Percentiles rank a stretch among this genome's conserved stretches.
phyloP scores from a whole-genome alignment of 805 yeast genomes.

The Torulaspora indica region DNA sequence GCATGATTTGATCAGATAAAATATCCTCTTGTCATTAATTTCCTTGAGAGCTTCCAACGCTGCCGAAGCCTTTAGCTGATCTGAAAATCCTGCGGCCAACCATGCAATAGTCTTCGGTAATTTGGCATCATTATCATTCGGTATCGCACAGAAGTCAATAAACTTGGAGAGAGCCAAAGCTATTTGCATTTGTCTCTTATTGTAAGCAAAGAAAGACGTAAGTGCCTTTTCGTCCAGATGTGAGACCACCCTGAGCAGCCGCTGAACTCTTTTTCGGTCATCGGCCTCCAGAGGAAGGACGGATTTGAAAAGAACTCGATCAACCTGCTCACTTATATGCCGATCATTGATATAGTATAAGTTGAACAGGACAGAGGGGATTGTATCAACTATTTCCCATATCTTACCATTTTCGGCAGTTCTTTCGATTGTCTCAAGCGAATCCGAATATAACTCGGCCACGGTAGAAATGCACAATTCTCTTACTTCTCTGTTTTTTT shows the following conservation, averaged over 20 bases:
- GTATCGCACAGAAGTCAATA: conserved; percentile 40
- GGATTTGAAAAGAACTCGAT: conserved; percentile 52
- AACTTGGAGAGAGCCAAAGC: conserved; percentile 48
- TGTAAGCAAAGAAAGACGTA: conserved; percentile 63
- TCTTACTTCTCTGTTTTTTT: conserved; percentile 62
- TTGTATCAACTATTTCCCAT: conserved; percentile 35
- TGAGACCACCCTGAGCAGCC: conserved; percentile 48
- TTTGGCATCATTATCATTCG: conserved; percentile 33
- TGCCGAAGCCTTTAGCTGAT: conserved; percentile 43
- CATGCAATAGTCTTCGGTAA: conserved; percentile 55
- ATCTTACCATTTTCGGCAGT: conserved; percentile 21
- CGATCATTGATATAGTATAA: conserved; percentile 70
- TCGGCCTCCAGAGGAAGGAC: conserved; percentile 53
- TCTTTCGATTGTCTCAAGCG: conserved; percentile 32
- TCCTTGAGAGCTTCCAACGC: conserved; percentile 50
- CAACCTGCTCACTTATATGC: conserved; percentile 61
- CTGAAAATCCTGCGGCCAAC: conserved; percentile 57
- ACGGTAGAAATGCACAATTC: conserved; percentile 50
- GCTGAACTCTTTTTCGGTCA: conserved; percentile 44
- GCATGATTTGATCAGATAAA: conserved; percentile 51
- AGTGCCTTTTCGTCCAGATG: conserved; percentile 53
- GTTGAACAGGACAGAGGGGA: conserved; percentile 63
- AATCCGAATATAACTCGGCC: conserved; percentile 52
- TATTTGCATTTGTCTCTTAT: conserved; percentile 61
- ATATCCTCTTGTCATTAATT: conserved; percentile 55